Percentiles rank a stretch among this genome's conserved stretches.
Conservation (phyloP, 2,329 filamentous ascomycete species). For the Colletotrichum tofieldiae region DNA sequence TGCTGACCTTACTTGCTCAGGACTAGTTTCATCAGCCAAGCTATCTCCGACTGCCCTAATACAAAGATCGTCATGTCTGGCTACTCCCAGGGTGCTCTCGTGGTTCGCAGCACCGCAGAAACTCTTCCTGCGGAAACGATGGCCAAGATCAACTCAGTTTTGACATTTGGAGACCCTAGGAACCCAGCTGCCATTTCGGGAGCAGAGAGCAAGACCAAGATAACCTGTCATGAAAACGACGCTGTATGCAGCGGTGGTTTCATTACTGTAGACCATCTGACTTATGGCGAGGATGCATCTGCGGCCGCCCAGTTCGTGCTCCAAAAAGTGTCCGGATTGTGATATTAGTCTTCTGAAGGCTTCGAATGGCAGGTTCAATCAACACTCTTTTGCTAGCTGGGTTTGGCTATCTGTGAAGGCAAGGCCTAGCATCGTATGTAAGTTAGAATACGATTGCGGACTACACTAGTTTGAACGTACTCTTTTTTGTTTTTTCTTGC, state of each 20-base stretch:
- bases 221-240: no score
- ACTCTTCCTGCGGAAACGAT: constrained; percentile 38
- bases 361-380: neutral
- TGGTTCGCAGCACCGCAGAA: constrained; percentile 48
- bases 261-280: no score
- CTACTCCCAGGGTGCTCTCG: constrained; percentile 50
- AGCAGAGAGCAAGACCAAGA: no score
- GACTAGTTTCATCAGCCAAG: constrained; percentile 51
- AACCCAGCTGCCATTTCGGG: no score
- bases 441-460: neutral
- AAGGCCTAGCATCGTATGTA: neutral
- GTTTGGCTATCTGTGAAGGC: neutral
- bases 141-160: no score
- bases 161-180: no score
- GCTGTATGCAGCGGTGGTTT: no score
- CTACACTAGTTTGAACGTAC: neutral
- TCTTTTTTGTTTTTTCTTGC: neutral
- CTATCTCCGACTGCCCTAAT: constrained; percentile 48
- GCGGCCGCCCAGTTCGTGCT: neutral
- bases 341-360: neutral
- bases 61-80: constrained; percentile 48
- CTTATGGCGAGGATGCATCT: constrained; percentile 44
- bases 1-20: constrained; percentile 44
- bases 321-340: neutral
- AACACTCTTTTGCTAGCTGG: neutral